Conservation (phyloP, 805 yeast species). For the Pichia thaimueangensis region DNA sequence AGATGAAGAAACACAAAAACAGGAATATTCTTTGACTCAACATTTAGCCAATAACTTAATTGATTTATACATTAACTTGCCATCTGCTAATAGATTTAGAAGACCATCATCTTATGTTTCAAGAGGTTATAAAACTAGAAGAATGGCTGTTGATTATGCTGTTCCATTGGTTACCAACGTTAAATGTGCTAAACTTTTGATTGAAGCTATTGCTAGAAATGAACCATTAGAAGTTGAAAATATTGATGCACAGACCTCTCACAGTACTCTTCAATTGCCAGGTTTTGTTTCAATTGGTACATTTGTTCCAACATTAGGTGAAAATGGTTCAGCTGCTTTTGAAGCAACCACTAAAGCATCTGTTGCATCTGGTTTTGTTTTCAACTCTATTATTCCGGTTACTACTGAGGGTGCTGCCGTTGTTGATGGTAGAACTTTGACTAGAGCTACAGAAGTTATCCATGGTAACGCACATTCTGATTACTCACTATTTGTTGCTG, state of each 20-base stretch:
- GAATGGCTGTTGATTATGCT: slow-evolving; percentile 99
- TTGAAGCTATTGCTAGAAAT: slow-evolving; percentile 85
- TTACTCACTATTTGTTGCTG: slow-evolving; percentile 78
- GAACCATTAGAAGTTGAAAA: slow-evolving; percentile 60
- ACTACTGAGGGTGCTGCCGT: slow-evolving; percentile 57
- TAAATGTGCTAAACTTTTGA: slow-evolving; percentile 89
- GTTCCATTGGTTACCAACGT: slow-evolving; percentile 97
- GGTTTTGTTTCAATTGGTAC: slow-evolving; percentile 82
- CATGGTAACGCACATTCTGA: slow-evolving; percentile 68
- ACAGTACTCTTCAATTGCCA: slow-evolving; percentile 73
- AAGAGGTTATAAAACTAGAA: slow-evolving; percentile 95
- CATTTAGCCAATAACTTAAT: slow-evolving; percentile 95
- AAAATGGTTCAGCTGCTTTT: slow-evolving; percentile 46
- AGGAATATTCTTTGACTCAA: slow-evolving; percentile 92
- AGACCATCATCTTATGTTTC: slow-evolving; percentile 98
- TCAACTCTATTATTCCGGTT: slow-evolving; percentile 72
- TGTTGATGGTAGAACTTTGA: slow-evolving; percentile 58
- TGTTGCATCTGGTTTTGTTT: slow-evolving; percentile 82
- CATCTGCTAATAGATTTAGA: slow-evolving; percentile 94
- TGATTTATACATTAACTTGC: slow-evolving; percentile 93
- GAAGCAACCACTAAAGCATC: slow-evolving; percentile 65
- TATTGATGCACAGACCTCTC: slow-evolving; percentile 87
- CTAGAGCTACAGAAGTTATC: slow-evolving; percentile 51
- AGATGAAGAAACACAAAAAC: slow-evolving; percentile 66
- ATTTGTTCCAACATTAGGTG: slow-evolving; percentile 61